Conservation (phyloP, 2,329 filamentous ascomycete genomes). For the Exophiala calicioides region DNA sequence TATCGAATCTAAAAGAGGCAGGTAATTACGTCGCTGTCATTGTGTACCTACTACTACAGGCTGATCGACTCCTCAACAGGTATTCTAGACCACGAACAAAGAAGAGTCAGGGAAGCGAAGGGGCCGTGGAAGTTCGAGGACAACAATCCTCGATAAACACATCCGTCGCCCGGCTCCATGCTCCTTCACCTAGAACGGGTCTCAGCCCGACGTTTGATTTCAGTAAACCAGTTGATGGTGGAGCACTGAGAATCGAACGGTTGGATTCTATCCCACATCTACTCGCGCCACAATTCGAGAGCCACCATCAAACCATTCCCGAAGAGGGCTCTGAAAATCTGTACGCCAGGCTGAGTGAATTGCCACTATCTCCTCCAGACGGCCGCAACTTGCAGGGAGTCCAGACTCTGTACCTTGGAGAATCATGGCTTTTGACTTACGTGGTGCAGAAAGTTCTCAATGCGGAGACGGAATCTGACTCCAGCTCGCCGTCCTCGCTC, state of each 20-base stretch:
- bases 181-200: neutral
- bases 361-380: neutral
- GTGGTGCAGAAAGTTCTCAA: slow-evolving; percentile 11
- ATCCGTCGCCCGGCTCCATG: neutral
- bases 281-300: neutral
- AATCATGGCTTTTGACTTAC: slow-evolving; percentile 15
- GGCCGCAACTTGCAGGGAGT: slow-evolving; percentile 8
- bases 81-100: slow-evolving; percentile 12
- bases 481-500: slow-evolving; percentile 9
- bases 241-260: slow-evolving; percentile 1
- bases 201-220: slow-evolving; percentile 3
- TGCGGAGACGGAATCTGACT: slow-evolving; percentile 1
- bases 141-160: neutral
- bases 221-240: slow-evolving; percentile 4
- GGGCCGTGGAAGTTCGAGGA: neutral
- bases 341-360: slow-evolving; percentile 8
- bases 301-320: neutral
- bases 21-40: slow-evolving; percentile 1
- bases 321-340: slow-evolving; percentile 15
- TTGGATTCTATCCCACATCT: neutral
- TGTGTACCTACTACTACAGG: neutral
- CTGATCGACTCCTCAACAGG: neutral
- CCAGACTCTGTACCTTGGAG: slow-evolving; percentile 13
- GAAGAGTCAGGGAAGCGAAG: neutral
- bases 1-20: slow-evolving; percentile 15